Conservation (phyloP, 2,329 filamentous ascomycete genomes). For the Madurella fahalii region DNA sequence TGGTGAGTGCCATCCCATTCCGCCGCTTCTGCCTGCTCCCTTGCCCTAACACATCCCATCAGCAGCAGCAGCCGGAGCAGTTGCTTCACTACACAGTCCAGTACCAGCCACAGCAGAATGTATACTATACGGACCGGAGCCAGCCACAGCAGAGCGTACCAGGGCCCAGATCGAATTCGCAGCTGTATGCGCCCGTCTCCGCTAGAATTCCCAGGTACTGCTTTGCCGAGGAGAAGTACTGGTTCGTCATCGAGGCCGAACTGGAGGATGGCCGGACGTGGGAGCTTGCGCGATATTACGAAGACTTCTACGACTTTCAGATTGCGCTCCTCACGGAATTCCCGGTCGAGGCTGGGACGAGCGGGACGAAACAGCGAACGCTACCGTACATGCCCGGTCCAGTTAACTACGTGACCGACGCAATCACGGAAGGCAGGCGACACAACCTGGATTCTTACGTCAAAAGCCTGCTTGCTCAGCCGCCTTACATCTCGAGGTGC, state of each 20-base stretch:
- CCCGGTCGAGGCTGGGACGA: conserved; percentile 87
- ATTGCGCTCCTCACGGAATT: conserved; percentile 91
- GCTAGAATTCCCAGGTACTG: conserved; percentile 90
- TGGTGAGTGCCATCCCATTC: conserved; percentile 39
- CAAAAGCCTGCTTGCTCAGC: conserved; percentile 81
- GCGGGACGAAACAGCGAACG: conserved; percentile 70
- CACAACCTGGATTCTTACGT: conserved; percentile 95
- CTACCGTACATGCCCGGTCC: conserved; percentile 97
- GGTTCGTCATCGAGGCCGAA: conserved; percentile 92
- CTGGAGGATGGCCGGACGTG: conserved; percentile 88
- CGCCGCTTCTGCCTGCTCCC: neutral
- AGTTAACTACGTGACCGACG: conserved; percentile 96
- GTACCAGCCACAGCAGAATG: conserved; percentile 22
- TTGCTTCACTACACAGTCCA: neutral
- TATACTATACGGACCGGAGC: conserved; percentile 34
- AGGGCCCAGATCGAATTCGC: conserved; percentile 30
- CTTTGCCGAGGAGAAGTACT: conserved; percentile 96
- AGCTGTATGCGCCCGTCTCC: conserved; percentile 69
- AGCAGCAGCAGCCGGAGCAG: conserved; percentile 21
- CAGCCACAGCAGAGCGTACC: conserved; percentile 32
- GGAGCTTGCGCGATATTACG: conserved; percentile 92
- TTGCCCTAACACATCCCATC: conserved; percentile 3
- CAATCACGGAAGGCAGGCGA: conserved; percentile 87
- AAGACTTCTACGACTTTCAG: conserved; percentile 99
- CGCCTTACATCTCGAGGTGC: conserved; percentile 77